Evolutionary conservation across 2,329 filamentous ascomycete genomes (phyloP).

Genomic region (Cordyceps javanica): DNA sequence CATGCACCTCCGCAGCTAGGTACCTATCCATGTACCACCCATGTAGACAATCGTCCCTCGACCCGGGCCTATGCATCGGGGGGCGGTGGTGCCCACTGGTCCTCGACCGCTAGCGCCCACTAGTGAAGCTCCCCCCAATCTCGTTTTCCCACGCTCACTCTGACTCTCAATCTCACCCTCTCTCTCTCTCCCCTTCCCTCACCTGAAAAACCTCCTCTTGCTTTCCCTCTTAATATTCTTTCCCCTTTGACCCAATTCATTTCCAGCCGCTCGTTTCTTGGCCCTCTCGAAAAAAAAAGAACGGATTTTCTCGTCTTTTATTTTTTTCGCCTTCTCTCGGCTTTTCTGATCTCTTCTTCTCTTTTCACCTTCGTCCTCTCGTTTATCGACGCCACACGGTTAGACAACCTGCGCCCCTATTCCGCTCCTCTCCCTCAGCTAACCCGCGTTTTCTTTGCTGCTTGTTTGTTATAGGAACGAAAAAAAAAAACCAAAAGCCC

Average conservation of each 20-base stretch:
- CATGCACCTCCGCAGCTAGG: too few species aligned
- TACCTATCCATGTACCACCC: background rate
- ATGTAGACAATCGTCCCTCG: background rate
- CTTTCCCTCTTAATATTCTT: background rate
- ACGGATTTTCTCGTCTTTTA: background rate
- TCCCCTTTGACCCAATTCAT: slow-evolving; percentile 4
- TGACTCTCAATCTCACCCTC: background rate
- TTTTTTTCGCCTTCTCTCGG: slow-evolving; percentile 1
- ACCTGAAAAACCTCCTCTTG: slow-evolving; percentile 9
- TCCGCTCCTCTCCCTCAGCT: background rate
- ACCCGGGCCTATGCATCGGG: background rate
- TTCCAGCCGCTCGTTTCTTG: slow-evolving; percentile 14
- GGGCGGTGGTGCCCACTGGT: background rate
- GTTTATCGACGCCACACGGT: background rate
- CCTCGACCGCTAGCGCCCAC: background rate
- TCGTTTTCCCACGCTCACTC: background rate
- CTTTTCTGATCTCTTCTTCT: background rate
- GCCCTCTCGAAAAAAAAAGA: slow-evolving; percentile 3
- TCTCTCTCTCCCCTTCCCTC: background rate
- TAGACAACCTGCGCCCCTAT: background rate
- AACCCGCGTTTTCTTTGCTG: background rate
- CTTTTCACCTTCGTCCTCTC: slow-evolving; percentile 6
- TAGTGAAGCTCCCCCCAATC: background rate
- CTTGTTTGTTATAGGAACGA: too few species aligned
- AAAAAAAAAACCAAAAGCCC: background rate